A percentile compares a stretch with the other conserved stretches of the same genome.
Conservation (phyloP, 1,139 yeast genomes). For the Debaryomyces robertsiae region DNA sequence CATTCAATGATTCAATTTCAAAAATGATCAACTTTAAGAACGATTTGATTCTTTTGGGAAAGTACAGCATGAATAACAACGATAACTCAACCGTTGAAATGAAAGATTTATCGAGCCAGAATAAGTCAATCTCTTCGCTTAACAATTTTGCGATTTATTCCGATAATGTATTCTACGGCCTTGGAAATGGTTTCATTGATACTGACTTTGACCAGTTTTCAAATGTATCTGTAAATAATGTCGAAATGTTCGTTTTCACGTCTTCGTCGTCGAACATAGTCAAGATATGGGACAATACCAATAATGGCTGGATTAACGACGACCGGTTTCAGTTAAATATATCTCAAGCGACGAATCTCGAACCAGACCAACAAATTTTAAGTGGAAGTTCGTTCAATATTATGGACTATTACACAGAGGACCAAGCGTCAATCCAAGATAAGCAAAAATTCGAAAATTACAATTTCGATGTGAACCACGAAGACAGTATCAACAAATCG, state of each 20-base stretch:
- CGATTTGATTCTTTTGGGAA: conserved; percentile 35
- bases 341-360: conserved; percentile 33
- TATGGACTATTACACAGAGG: conserved; percentile 34
- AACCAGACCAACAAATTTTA: conserved; percentile 34
- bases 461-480: conserved; percentile 25
- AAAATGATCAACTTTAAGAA: conserved; percentile 24
- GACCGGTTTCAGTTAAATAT: conserved; percentile 38
- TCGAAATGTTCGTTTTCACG: conserved; percentile 43
- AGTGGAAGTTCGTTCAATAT: conserved; percentile 43
- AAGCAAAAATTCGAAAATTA: conserved; percentile 26
- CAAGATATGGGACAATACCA: conserved; percentile 45
- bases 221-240: conserved; percentile 35
- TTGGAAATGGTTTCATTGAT: conserved; percentile 37
- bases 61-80: conserved; percentile 28
- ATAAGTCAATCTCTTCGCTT: conserved; percentile 28
- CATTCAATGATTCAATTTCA: conserved; percentile 34
- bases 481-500: conserved; percentile 40
- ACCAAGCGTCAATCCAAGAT: conserved; percentile 34
- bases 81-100: conserved; percentile 23
- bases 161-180: conserved; percentile 36
- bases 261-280: conserved; percentile 26
- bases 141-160: conserved; percentile 39
- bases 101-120: conserved; percentile 33
- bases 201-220: conserved; percentile 34
- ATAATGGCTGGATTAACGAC: conserved; percentile 37